These are phyloP conservation scores for Pseudonitzschia pungens DNA, from an alignment of 108 stramenopile species.

Conservation along the genomic window DNA sequence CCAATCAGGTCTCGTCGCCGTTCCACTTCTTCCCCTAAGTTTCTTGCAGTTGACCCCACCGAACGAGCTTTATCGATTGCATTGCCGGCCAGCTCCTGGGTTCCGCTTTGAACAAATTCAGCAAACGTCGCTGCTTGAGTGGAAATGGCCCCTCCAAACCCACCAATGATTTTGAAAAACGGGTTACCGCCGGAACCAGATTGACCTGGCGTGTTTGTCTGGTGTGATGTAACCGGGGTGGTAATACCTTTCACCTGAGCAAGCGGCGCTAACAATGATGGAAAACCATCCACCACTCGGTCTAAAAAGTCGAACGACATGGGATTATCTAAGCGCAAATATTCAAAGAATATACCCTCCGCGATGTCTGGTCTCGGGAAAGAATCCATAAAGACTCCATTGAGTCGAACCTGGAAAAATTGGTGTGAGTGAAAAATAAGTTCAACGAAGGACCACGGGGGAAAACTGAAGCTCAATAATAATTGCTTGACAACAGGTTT, in stretches of 20 bases:
- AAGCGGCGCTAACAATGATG: constrained; percentile 75
- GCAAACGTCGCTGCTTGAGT: constrained; percentile 34
- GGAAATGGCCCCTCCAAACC: constrained; percentile 27
- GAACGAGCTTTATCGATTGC: constrained; percentile 25
- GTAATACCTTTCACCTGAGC: constrained; percentile 70
- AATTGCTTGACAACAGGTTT: too few species aligned
- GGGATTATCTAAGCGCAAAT: constrained; percentile 73
- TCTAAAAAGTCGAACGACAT: constrained; percentile 72
- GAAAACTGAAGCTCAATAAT: too few species aligned
- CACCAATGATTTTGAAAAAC: constrained; percentile 31
- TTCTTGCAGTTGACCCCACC: constrained; percentile 36
- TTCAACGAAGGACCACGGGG: not conserved
- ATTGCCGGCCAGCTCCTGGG: constrained; percentile 20
- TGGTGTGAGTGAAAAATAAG: not conserved
- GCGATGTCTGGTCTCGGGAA: constrained; percentile 80
- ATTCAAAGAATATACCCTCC: constrained; percentile 83
- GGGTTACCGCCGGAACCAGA: constrained; percentile 33
- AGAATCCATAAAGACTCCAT: constrained; percentile 77
- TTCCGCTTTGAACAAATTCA: constrained; percentile 27
- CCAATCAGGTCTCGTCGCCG: constrained; percentile 30
- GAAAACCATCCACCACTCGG: constrained; percentile 83
- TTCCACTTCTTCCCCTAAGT: constrained; percentile 41
- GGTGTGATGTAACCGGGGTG: constrained; percentile 10
- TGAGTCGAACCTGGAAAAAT: constrained; percentile 54
- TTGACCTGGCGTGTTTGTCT: constrained; percentile 27